Evolutionary conservation across 257 asterid genomes (phyloP).

Genomic region (Osmanthus fragrans): DNA sequence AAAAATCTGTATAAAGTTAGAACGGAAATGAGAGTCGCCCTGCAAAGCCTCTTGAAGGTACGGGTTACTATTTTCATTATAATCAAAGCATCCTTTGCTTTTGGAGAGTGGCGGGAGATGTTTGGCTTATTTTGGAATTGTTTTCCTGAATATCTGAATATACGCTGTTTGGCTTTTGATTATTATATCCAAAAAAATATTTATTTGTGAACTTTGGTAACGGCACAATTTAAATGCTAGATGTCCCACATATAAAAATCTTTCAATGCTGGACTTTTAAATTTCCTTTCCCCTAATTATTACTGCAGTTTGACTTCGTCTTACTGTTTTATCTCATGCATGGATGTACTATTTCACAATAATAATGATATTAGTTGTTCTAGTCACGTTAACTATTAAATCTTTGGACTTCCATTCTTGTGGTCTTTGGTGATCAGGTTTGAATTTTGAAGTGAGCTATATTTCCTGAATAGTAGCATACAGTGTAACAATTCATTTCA

Average conservation of each 20-base stretch:
- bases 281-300: neutral
- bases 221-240: neutral
- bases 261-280: neutral
- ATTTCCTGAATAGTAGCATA: neutral
- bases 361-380: neutral
- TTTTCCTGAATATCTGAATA: neutral
- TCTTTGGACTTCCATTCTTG: neutral
- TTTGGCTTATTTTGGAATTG: conserved; percentile 7
- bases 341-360: neutral
- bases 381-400: neutral
- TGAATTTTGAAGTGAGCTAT: neutral
- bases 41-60: conserved; percentile 81
- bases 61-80: neutral
- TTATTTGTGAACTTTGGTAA: neutral
- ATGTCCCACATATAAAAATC: neutral
- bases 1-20: conserved; percentile 75
- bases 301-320: neutral
- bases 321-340: neutral
- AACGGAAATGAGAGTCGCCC: conserved; percentile 74
- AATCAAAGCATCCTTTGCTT: conserved; percentile 11
- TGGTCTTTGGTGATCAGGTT: neutral
- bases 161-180: neutral
- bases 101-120: neutral
- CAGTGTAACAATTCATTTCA: too few relatives aligned
- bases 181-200: neutral